Evolutionary conservation across 2,329 filamentous ascomycete genomes (phyloP).

Genomic region (Aureobasidium sp.): DNA sequence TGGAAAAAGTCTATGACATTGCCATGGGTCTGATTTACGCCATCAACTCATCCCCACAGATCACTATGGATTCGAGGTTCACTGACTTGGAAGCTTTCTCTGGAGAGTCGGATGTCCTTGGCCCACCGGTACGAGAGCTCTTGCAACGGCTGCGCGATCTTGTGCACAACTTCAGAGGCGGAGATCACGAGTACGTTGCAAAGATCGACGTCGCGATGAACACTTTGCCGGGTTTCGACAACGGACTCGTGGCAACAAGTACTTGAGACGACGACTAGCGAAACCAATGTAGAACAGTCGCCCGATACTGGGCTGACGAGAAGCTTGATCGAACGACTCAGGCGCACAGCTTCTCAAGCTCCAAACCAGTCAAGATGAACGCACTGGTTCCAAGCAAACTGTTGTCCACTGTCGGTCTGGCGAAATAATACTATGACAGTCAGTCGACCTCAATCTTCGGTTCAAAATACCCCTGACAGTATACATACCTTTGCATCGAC

Average conservation of each 20-base stretch:
- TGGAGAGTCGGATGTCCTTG: background rate
- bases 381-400: slow-evolving; percentile 6
- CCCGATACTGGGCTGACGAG: too few relatives aligned
- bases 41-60: slow-evolving; percentile 19
- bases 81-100: background rate
- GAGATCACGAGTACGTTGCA: background rate
- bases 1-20: slow-evolving; percentile 37
- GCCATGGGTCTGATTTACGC: slow-evolving; percentile 24
- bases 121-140: background rate
- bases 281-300: too few relatives aligned
- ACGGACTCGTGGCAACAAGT: too few relatives aligned
- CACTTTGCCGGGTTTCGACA: background rate
- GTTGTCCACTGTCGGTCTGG: background rate
- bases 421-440: background rate
- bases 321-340: too few relatives aligned
- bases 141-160: background rate
- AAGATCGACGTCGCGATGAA: background rate
- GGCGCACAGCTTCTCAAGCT: background rate
- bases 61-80: slow-evolving; percentile 18
- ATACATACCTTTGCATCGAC: background rate
- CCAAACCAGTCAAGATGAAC: background rate
- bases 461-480: background rate
- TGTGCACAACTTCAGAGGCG: background rate
- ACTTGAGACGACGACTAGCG: too few relatives aligned
- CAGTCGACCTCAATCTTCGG: background rate